Evolutionary conservation across 2,329 filamentous ascomycete genomes (phyloP).

Genomic region (Trichoderma polysporum): DNA sequence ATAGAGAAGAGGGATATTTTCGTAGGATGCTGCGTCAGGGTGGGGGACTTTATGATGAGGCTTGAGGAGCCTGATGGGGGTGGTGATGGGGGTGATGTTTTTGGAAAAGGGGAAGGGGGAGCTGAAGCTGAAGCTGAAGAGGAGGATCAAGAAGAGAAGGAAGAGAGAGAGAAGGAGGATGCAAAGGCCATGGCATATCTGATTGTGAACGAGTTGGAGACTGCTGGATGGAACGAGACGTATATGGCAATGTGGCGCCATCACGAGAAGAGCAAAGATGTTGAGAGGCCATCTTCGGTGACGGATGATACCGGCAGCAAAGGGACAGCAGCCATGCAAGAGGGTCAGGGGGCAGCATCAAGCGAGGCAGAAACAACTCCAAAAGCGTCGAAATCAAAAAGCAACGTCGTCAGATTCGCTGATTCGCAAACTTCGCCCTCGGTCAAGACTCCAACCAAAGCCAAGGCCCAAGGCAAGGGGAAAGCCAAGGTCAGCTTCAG

Average conservation of each 20-base stretch:
- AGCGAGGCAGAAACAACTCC: not conserved
- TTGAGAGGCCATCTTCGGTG: not conserved
- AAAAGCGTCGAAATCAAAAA: not conserved
- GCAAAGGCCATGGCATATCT: conserved; percentile 43
- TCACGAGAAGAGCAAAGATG: conserved; percentile 19
- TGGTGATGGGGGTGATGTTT: not conserved
- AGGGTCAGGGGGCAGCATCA: conserved; percentile 35
- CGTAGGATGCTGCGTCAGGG: conserved; percentile 49
- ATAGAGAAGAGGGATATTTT: conserved; percentile 46
- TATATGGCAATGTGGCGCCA: conserved; percentile 31
- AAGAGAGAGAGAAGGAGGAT: not conserved
- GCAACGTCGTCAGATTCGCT: not conserved
- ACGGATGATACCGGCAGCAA: not conserved
- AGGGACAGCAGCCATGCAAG: not conserved
- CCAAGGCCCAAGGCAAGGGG: not conserved
- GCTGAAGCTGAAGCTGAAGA: not conserved
- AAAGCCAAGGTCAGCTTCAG: not conserved
- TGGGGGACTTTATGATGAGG: conserved; percentile 42
- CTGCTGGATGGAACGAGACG: conserved; percentile 50
- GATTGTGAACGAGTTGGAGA: conserved; percentile 44
- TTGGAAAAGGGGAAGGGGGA: not conserved
- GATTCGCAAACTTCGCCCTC: not conserved
- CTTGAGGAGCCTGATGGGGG: conserved; percentile 3
- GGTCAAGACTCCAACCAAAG: not conserved
- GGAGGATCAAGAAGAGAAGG: conserved; percentile 2